phyloP scores from a whole-genome alignment of 495 filamentous ascomycete species.

The Hypoxylon perforatum region DNA sequence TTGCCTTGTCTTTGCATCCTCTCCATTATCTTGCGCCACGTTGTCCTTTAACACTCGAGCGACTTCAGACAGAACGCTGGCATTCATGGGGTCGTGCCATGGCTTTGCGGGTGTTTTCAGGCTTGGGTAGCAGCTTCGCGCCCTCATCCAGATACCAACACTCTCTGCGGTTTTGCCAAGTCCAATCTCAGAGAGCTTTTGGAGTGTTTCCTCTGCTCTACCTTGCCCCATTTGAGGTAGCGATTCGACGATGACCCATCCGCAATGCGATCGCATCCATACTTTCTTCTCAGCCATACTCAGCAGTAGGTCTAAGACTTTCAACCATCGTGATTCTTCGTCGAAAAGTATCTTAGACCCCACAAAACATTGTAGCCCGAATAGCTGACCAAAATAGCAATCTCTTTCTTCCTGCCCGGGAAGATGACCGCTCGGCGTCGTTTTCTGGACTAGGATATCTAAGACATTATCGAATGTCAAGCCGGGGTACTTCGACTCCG shows the following conservation, averaged over 20 bases:
- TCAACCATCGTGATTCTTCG: constrained; percentile 68
- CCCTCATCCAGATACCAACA: constrained; percentile 84
- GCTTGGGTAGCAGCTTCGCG: constrained; percentile 70
- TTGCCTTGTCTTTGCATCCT: constrained; percentile 58
- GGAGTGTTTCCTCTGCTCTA: constrained; percentile 69
- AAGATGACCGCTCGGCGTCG: constrained; percentile 70
- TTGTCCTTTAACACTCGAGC: constrained; percentile 84
- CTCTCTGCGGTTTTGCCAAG: constrained; percentile 84
- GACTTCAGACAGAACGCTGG: constrained; percentile 69
- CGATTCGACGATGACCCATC: constrained; percentile 72
- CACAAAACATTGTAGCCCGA: constrained; percentile 86
- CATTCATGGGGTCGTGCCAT: constrained; percentile 81
- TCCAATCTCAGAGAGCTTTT: constrained; percentile 69
- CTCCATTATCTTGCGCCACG: constrained; percentile 62
- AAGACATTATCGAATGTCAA: constrained; percentile 68
- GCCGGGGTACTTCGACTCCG: constrained; percentile 55
- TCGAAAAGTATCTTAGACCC: constrained; percentile 77
- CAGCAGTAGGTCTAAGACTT: constrained; percentile 68
- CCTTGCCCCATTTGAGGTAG: constrained; percentile 60
- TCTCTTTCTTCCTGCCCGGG: constrained; percentile 86
- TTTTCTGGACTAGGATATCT: constrained; percentile 73
- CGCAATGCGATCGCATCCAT: constrained; percentile 90
- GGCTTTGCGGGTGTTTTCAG: constrained; percentile 72
- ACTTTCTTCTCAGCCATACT: constrained; percentile 72
- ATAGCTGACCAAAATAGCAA: constrained; percentile 83